These are phyloP conservation scores for Xylaria sp. DNA, from an alignment of 2,329 filamentous ascomycete genomes.

Conservation along the genomic window DNA sequence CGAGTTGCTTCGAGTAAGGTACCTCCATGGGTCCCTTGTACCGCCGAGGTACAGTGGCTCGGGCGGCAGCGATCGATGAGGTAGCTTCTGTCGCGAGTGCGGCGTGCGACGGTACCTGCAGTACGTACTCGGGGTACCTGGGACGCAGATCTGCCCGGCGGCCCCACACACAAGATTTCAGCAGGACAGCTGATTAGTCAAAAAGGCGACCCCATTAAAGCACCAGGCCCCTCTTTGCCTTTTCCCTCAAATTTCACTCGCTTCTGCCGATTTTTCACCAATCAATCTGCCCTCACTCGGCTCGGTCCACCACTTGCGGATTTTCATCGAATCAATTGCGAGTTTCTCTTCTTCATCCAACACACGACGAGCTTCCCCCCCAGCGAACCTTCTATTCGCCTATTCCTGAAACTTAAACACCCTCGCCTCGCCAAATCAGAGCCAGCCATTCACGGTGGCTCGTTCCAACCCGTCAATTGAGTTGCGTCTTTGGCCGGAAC, in stretches of 20 bases:
- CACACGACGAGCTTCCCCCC: constrained; percentile 33
- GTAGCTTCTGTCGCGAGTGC: constrained; percentile 3
- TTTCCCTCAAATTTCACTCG: constrained; percentile 43
- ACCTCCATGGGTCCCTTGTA: background rate
- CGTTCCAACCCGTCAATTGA: constrained; percentile 20
- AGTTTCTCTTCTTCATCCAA: constrained; percentile 40
- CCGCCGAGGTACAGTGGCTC: constrained; percentile 11
- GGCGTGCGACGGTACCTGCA: constrained; percentile 14
- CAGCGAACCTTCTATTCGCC: constrained; percentile 29
- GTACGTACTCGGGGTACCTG: constrained; percentile 14
- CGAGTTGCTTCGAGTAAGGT: no score
- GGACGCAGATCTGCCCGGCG: constrained; percentile 2
- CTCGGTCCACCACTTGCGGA: constrained; percentile 42
- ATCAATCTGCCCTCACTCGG: constrained; percentile 40
- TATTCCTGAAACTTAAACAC: constrained; percentile 35
- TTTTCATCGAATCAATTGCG: constrained; percentile 45
- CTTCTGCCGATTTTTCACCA: constrained; percentile 44
- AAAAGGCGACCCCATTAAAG: constrained; percentile 43
- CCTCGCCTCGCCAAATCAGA: constrained; percentile 37
- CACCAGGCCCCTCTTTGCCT: constrained; percentile 38
- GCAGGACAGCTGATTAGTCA: constrained; percentile 43
- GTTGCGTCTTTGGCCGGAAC: constrained; percentile 10
- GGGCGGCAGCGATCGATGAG: constrained; percentile 11
- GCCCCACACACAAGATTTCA: constrained; percentile 30
- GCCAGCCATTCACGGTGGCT: constrained; percentile 26